These are phyloP conservation scores for Fremontodendron californicum DNA, from an alignment of 345 rosid genomes.

Conservation along the genomic window DNA sequence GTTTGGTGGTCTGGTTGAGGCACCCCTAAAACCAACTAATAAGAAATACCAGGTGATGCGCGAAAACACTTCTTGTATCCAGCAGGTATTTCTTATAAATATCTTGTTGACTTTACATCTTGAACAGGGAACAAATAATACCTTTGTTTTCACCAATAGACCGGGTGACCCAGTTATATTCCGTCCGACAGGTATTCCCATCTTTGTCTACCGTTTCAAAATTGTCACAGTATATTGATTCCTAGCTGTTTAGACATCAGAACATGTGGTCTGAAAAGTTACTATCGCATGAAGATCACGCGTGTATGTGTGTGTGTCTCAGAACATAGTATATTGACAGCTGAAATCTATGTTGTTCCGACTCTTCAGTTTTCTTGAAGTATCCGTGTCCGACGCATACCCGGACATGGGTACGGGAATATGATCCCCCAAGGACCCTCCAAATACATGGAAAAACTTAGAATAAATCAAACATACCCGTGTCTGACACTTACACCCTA, in stretches of 20 bases:
- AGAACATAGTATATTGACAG: neutral
- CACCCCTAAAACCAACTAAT: conserved; percentile 77
- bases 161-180: conserved; percentile 64
- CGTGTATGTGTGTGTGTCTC: neutral
- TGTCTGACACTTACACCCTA: no score
- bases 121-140: conserved; percentile 76
- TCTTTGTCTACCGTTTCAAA: neutral
- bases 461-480: no score
- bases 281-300: neutral
- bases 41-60: conserved; percentile 76
- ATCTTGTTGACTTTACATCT: conserved; percentile 21
- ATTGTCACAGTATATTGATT: neutral
- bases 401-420: no score
- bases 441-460: no score
- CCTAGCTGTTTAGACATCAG: neutral
- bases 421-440: no score
- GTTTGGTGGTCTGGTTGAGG: conserved; percentile 94
- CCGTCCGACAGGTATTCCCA: conserved; percentile 74
- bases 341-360: no score
- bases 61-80: conserved; percentile 6
- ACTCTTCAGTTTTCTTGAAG: no score
- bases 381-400: no score
- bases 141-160: conserved; percentile 81
- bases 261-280: neutral
- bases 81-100: neutral